phyloP scores from a whole-genome alignment of 305 asterid genomes.

The Fraxinus nigra region DNA sequence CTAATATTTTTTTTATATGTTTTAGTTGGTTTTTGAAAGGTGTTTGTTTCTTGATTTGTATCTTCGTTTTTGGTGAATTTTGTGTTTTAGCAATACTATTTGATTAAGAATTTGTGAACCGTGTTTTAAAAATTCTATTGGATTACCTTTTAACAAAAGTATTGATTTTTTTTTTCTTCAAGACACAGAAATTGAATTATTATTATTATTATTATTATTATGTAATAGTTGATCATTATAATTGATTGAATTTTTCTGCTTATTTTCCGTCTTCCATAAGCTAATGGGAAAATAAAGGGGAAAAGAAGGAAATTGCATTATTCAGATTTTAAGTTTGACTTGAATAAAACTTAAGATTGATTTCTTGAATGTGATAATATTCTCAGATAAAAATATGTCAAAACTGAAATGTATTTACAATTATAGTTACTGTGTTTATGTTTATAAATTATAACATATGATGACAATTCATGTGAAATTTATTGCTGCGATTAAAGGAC shows the following conservation, averaged over 20 bases:
- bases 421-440: neutral
- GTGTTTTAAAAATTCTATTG: neutral
- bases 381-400: neutral
- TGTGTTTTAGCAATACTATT: neutral
- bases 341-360: neutral
- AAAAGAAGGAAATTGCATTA: neutral
- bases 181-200: neutral
- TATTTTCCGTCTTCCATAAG: neutral
- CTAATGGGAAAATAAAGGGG: neutral
- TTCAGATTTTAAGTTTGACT: neutral
- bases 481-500: neutral
- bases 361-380: neutral
- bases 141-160: neutral
- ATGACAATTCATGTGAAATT: neutral
- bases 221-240: neutral
- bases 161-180: neutral
- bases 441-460: neutral
- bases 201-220: neutral
- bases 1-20: neutral
- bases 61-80: neutral
- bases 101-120: neutral
- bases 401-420: neutral
- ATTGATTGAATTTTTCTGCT: neutral
- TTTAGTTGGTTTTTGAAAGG: neutral
- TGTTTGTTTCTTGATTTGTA: neutral